These are phyloP conservation scores for Boletellus ananiceps DNA, from an alignment of 768 basidiomycete genomes.

Conservation along the genomic window DNA sequence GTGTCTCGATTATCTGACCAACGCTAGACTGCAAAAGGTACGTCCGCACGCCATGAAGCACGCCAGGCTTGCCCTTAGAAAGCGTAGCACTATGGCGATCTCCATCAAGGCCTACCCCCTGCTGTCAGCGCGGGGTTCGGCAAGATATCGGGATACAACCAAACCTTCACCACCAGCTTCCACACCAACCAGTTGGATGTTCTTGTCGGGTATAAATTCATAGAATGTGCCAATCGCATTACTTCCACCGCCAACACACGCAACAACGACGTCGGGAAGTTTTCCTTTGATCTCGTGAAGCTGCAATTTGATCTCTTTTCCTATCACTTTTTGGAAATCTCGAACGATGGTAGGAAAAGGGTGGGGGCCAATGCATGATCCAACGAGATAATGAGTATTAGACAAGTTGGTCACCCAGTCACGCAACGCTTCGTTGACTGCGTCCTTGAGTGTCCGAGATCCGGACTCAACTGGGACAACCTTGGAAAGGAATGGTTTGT, in stretches of 20 bases:
- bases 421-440: conserved; percentile 96
- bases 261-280: conserved; percentile 90
- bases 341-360: conserved; percentile 99
- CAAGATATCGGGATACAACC: conserved; percentile 35
- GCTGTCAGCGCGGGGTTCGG: conserved; percentile 9
- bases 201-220: conserved; percentile 88
- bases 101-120: conserved; percentile 60
- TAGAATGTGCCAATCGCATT: conserved; percentile 98
- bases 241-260: conserved; percentile 96
- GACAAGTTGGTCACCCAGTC: conserved; percentile 98
- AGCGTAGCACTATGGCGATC: conserved; percentile 90
- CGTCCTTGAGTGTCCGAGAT: conserved; percentile 93
- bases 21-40: conserved; percentile 86
- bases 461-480: conserved; percentile 93
- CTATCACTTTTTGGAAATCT: conserved; percentile 95
- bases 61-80: conserved; percentile 85
- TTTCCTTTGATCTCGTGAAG: conserved; percentile 68
- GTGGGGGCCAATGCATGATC: conserved; percentile 95
- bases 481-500: conserved; percentile 35
- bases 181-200: conserved; percentile 84
- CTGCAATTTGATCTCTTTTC: conserved; percentile 90
- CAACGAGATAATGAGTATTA: conserved; percentile 94
- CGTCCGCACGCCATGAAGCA: conserved; percentile 93
- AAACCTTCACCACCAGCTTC: conserved; percentile 96
- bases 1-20: conserved; percentile 96